Base-by-base conservation (phyloP, 805 yeast genomes). In the Saccharomyces cerevisiae region DNA sequence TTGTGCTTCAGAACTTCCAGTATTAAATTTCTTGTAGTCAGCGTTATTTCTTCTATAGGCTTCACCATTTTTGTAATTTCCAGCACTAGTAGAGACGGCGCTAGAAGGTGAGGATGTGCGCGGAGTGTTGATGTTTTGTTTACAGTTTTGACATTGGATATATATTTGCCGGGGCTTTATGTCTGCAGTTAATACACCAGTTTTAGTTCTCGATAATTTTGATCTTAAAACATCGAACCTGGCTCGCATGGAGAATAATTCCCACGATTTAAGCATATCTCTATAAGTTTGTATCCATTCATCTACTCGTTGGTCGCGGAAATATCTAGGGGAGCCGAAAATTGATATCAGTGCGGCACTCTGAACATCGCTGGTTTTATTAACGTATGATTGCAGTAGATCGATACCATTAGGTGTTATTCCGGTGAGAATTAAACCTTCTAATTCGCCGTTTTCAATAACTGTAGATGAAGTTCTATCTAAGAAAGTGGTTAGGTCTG, bases 341-440 rank as follows among this genome's bases (percentile, higher is more conserved):
- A 91, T 77, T 0, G 89, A 79, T 3, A 92, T 82, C 51, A 91
- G 70, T 0, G 96, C 84, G 0, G 96, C 97, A 0, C 96, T 90
- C 68, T 92, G 99, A 2, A 90, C 86, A 68, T 92, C 99, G 52
- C 89, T 80, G 0, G 96, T 88, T 61, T 91, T 77, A 68, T 90
- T 92, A 32, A 91, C 94, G 69, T 87, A 92, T 0, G 89, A 80
- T 70, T 91, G 97, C 46, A 92, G 69, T 49, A 92, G 74, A 64
- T 87, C 87, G 31, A 89, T 81, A 0, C 96, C 95, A 51, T 80
- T 74, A 0, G 92, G 90, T 0, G 97, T 90, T 28, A 92, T 79
- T n/a, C 99, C 99, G 0, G 97, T 90, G 48, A 92, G 72, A 17
- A 91, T 82, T 46, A 92, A 74, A 1, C 98, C 98, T 69, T 92